A percentile compares a stretch with the other conserved stretches of the same genome.
Conservation (phyloP, 352 stramenopile species). For the Phytophthora chlamydospora region DNA sequence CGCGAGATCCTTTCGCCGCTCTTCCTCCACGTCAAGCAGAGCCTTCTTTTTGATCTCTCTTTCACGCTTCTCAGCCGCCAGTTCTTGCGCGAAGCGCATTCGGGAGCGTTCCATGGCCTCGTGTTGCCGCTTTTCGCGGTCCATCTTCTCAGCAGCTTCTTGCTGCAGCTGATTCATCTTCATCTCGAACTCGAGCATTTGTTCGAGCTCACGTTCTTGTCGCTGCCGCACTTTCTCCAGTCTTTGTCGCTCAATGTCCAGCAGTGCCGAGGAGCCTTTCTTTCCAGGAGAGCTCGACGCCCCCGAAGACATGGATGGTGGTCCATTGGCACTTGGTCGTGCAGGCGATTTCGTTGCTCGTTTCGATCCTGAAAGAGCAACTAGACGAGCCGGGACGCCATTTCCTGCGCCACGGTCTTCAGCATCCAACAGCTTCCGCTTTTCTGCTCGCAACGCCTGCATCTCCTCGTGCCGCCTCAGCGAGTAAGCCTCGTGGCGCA, state of each 20-base stretch:
- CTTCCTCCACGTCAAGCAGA: constrained; percentile 83
- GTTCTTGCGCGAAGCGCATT: constrained; percentile 62
- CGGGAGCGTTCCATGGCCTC: constrained; percentile 76
- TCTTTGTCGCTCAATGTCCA: constrained; percentile 72
- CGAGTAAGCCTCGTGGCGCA: constrained; percentile 94
- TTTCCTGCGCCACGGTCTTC: constrained; percentile 36
- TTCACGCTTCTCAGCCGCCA: constrained; percentile 76
- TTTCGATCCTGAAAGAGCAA: constrained; percentile 14
- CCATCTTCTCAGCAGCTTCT: constrained; percentile 67
- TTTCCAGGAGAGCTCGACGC: constrained; percentile 21
- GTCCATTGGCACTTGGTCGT: constrained; percentile 2
- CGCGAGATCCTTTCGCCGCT: constrained; percentile 65
- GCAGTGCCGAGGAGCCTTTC: constrained; percentile 44
- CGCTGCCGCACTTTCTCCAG: constrained; percentile 79
- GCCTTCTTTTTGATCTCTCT: constrained; percentile 87
- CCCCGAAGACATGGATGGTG: constrained; percentile 12
- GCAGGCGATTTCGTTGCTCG: constrained; percentile 19
- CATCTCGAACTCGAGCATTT: constrained; percentile 93
- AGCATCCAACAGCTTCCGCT: constrained; percentile 67
- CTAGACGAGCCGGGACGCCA: constrained; percentile 9
- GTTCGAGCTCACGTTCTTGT: constrained; percentile 84
- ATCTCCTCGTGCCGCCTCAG: constrained; percentile 92
- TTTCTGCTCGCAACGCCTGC: constrained; percentile 81
- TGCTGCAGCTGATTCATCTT: constrained; percentile 89
- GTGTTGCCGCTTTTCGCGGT: constrained; percentile 67